Evolutionary conservation across 75 land plant species (phyloP).

Genomic region (Larix kaempferi): DNA sequence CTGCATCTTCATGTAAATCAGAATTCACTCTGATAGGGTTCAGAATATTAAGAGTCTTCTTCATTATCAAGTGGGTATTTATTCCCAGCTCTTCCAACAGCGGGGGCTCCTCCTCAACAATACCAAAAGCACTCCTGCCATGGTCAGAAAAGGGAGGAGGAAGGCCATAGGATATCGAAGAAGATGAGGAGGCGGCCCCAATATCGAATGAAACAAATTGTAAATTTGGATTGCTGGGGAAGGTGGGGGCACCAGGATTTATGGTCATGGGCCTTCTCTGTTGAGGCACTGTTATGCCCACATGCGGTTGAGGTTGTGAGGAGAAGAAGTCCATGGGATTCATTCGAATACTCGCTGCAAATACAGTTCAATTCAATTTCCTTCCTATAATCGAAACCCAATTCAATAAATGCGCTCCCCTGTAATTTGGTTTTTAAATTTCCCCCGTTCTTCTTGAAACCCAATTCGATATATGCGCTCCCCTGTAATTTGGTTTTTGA

Average conservation of each 20-base stretch:
- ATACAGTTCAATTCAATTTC: too few species aligned
- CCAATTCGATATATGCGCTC: too few species aligned
- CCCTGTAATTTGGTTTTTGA: too few species aligned
- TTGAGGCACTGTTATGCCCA: constrained; percentile 31
- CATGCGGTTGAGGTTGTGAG: too few species aligned
- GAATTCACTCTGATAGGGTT: constrained; percentile 63
- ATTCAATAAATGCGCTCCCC: too few species aligned
- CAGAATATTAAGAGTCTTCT: constrained; percentile 71
- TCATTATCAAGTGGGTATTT: constrained; percentile 76
- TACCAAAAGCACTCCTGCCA: constrained; percentile 2
- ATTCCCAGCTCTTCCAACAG: constrained; percentile 93
- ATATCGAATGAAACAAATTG: constrained; percentile 93
- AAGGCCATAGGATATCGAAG: not conserved
- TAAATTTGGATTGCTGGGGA: constrained; percentile 39
- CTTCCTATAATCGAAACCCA: too few species aligned
- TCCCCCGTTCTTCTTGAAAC: too few species aligned
- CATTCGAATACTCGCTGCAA: too few species aligned
- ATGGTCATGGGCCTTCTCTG: constrained; percentile 38
- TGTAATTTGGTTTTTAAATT: too few species aligned
- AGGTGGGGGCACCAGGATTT: constrained; percentile 15
- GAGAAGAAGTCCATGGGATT: too few species aligned
- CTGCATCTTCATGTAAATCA: constrained; percentile 84
- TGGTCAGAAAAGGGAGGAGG: not conserved
- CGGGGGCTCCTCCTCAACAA: constrained; percentile 91
- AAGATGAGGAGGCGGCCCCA: constrained; percentile 43